These are phyloP conservation scores for Persicaria tinctoria DNA, from an alignment of 148 eudicot genomes.

Conservation along the genomic window DNA sequence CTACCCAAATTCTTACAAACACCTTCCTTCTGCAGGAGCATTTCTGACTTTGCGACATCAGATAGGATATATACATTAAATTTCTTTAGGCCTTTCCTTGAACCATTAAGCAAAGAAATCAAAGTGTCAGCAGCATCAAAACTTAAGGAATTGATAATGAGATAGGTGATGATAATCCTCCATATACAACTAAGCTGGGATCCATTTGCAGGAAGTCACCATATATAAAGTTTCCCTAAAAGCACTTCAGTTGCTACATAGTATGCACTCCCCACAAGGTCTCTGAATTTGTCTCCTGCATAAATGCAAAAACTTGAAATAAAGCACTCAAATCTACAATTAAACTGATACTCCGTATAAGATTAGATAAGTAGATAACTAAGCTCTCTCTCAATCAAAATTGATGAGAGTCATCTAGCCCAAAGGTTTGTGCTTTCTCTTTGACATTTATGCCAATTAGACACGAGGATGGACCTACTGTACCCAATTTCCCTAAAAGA, in stretches of 20 bases:
- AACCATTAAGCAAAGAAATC: too few species aligned
- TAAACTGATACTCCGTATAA: not conserved
- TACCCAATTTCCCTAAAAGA: not conserved
- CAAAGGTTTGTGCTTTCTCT: not conserved
- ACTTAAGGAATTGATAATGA: too few species aligned
- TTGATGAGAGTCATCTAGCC: not conserved
- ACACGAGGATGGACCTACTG: not conserved
- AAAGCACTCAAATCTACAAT: conserved; percentile 5
- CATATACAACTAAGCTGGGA: too few species aligned
- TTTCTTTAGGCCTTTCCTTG: too few species aligned
- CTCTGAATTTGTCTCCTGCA: conserved; percentile 81
- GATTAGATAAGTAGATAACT: not conserved
- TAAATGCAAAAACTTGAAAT: conserved; percentile 14
- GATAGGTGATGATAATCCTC: too few species aligned
- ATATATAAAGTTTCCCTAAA: too few species aligned
- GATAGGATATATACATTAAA: too few species aligned
- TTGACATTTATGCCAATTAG: not conserved
- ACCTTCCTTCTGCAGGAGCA: too few species aligned
- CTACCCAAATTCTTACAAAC: too few species aligned
- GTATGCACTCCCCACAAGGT: conserved; percentile 99
- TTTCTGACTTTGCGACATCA: too few species aligned
- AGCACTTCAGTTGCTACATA: conserved; percentile 97
- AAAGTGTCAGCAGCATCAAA: too few species aligned
- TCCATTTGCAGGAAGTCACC: too few species aligned
- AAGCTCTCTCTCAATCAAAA: not conserved